phyloP scores from a whole-genome alignment of 257 asterid species.

The Penstemon newberryi region DNA sequence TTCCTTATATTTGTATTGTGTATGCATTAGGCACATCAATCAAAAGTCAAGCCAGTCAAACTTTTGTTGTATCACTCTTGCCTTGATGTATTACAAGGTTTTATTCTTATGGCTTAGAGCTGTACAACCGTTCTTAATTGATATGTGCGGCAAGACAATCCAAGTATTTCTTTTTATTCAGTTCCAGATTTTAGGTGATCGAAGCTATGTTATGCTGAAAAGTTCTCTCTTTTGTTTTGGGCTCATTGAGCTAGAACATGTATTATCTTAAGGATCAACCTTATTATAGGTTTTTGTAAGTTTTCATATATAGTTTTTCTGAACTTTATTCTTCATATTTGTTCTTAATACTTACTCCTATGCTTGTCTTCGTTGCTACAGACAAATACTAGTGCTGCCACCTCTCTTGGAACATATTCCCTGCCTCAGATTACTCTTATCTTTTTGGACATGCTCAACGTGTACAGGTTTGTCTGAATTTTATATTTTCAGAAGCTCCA shows the following conservation, averaged over 20 bases:
- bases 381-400: constrained; percentile 96
- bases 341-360: too few relatives aligned
- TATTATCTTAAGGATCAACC: too few relatives aligned
- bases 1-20: neutral
- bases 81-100: neutral
- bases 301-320: too few relatives aligned
- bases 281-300: too few relatives aligned
- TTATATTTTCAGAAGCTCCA: constrained; percentile 6
- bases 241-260: too few relatives aligned
- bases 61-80: neutral
- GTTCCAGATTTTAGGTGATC: too few relatives aligned
- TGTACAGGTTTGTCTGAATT: constrained; percentile 62
- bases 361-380: constrained; percentile 25
- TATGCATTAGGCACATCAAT: neutral
- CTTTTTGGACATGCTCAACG: constrained; percentile 97
- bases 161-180: too few relatives aligned
- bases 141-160: too few relatives aligned
- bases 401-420: constrained; percentile 85
- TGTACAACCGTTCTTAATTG: neutral
- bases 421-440: constrained; percentile 77
- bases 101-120: neutral
- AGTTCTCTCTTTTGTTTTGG: too few relatives aligned
- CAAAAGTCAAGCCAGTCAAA: neutral
- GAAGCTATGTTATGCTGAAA: too few relatives aligned
- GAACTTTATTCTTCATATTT: too few relatives aligned